Evolutionary conservation across 1,284 basidiomycete species (phyloP).

Genomic region (Cutaneotrichosporon curvatum): DNA sequence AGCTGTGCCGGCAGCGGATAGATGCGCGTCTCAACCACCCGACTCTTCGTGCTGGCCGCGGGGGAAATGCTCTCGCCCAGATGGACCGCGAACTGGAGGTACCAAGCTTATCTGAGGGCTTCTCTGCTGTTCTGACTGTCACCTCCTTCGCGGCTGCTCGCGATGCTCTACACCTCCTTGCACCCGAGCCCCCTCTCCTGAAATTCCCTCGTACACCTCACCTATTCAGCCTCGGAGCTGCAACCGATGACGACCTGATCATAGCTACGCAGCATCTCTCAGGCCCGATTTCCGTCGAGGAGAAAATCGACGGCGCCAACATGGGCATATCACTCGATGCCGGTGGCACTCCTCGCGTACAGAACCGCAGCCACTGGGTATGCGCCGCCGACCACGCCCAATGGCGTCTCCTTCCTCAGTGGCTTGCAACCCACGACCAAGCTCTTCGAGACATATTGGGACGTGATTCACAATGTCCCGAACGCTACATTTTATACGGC

Average conservation of each 20-base stretch:
- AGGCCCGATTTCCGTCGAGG: constrained; percentile 51
- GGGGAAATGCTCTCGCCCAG: constrained; percentile 54
- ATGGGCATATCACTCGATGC: constrained; percentile 57
- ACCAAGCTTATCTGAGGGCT: constrained; percentile 53
- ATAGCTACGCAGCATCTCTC: constrained; percentile 5
- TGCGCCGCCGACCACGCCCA: constrained; percentile 54
- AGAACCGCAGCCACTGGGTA: constrained; percentile 61
- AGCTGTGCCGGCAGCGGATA: constrained; percentile 53
- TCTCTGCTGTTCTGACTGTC: constrained; percentile 46
- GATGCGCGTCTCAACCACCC: constrained; percentile 56
- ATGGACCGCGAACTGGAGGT: constrained; percentile 51
- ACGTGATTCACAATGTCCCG: constrained; percentile 52
- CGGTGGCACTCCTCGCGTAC: constrained; percentile 51
- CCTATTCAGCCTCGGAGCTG: constrained; percentile 55
- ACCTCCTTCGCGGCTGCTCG: constrained; percentile 42
- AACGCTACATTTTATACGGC: constrained; percentile 57
- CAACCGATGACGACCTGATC: constrained; percentile 53
- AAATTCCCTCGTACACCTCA: constrained; percentile 61
- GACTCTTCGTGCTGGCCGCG: constrained; percentile 55
- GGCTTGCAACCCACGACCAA: constrained; percentile 46
- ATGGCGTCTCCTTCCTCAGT: constrained; percentile 55
- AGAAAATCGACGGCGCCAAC: constrained; percentile 62
- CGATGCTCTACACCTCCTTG: constrained; percentile 51
- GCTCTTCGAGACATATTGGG: constrained; percentile 48
- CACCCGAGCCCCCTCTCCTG: constrained; percentile 46